A percentile compares a stretch with the other conserved stretches of the same genome.
Conservation (phyloP, 352 stramenopile genomes). For the Globisporangium paroecandrum region DNA sequence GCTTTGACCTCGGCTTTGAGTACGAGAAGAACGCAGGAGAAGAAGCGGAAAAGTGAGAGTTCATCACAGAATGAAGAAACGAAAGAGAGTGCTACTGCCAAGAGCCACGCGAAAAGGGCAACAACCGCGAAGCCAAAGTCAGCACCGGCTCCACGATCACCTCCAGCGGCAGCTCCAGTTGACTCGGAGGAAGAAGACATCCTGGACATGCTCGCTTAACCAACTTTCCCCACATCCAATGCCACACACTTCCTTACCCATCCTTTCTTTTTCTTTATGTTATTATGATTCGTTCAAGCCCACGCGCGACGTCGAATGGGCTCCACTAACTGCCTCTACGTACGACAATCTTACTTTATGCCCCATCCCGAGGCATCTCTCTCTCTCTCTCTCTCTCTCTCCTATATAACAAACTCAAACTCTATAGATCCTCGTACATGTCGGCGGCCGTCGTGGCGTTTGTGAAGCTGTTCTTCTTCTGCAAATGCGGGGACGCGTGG, state of each 20-base stretch:
- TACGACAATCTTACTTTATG: not conserved
- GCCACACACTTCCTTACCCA: not conserved
- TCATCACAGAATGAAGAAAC: not conserved
- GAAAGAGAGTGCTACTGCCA: not conserved
- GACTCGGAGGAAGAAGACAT: slow-evolving; percentile 57
- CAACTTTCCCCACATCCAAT: not conserved
- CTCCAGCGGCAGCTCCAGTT: not conserved
- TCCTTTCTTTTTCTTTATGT: not conserved
- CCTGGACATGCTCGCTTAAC: slow-evolving; percentile 40
- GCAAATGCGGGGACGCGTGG: slow-evolving; percentile 17
- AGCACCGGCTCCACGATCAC: not conserved
- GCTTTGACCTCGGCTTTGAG: not conserved
- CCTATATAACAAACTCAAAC: not conserved
- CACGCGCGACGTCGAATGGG: not conserved
- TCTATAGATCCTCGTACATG: slow-evolving; percentile 66
- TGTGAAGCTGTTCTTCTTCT: slow-evolving; percentile 34
- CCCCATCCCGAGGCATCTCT: not conserved
- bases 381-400: not conserved
- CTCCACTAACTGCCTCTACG: not conserved
- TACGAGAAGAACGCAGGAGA: not conserved
- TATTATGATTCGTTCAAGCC: not conserved
- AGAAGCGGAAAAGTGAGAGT: slow-evolving; percentile 6
- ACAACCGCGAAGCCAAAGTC: not conserved
- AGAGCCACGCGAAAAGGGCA: not conserved
- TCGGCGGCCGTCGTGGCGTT: slow-evolving; percentile 44